phyloP scores from a whole-genome alignment of 139 green algal species.

The Prasinococcaceae sp. region DNA sequence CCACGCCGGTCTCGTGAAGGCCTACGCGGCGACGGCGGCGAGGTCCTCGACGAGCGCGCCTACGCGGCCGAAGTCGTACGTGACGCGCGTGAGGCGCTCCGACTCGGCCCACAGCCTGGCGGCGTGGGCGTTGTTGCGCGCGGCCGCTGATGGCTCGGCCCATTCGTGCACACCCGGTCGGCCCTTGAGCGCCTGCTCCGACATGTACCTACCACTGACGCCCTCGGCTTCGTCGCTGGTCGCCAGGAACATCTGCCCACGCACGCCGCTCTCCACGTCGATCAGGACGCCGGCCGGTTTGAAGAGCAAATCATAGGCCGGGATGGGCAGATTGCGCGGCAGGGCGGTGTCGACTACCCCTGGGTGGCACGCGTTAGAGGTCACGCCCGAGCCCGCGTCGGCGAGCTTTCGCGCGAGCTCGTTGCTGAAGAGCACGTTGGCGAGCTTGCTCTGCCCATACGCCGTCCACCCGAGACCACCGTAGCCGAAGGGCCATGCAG shows the following conservation, averaged over 20 bases:
- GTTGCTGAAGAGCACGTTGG: conserved; percentile 72
- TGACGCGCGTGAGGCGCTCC: no score
- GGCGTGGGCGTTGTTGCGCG: no score
- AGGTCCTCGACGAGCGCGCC: no score
- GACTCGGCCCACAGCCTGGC: no score
- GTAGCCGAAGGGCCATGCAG: background rate
- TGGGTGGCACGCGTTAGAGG: conserved; percentile 61
- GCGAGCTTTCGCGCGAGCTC: conserved; percentile 37
- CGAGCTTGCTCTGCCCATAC: conserved; percentile 60
- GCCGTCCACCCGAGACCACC: conserved; percentile 20
- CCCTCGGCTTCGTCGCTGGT: background rate
- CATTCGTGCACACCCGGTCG: background rate
- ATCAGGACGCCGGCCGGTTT: background rate
- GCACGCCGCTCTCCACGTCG: background rate
- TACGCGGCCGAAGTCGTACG: no score
- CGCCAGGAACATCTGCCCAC: background rate
- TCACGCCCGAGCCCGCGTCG: no score
- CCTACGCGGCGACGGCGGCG: no score
- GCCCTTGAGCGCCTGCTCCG: background rate
- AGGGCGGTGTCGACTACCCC: conserved; percentile 74
- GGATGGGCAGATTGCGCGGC: background rate
- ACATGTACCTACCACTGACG: conserved; percentile 7
- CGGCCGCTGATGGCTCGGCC: background rate
- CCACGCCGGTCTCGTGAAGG: no score
- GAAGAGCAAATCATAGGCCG: conserved; percentile 1